Evolutionary conservation across 768 basidiomycete species (phyloP).

Genomic region (Amanita pseudoporphyria): DNA sequence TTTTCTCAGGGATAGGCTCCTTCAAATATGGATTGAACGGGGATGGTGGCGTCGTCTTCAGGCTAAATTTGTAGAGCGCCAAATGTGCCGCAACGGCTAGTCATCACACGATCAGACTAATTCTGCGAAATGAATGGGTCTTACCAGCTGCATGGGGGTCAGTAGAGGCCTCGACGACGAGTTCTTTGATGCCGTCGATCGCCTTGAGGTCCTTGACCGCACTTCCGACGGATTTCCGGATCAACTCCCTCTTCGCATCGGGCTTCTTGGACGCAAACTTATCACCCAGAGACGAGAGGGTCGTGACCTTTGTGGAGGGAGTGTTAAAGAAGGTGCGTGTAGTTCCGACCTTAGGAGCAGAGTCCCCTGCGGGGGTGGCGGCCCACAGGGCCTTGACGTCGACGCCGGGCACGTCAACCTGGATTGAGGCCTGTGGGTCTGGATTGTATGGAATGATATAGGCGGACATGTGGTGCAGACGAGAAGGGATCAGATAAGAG

Average conservation of each 20-base stretch:
- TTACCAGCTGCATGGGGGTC: constrained; percentile 76
- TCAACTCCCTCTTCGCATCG: constrained; percentile 47
- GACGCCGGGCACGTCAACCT: constrained; percentile 23
- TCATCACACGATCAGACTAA: not conserved
- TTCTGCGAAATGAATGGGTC: constrained; percentile 10
- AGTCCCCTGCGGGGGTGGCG: constrained; percentile 35
- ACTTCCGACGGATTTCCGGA: constrained; percentile 62
- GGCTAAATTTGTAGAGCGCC: constrained; percentile 63
- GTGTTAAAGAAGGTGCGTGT: constrained; percentile 57
- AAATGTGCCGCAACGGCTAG: constrained; percentile 73
- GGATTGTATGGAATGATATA: constrained; percentile 53
- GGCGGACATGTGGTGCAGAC: constrained; percentile 39
- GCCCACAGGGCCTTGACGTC: constrained; percentile 45
- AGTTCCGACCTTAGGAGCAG: constrained; percentile 50
- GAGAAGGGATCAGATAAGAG: constrained; percentile 8
- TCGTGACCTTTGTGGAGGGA: constrained; percentile 36
- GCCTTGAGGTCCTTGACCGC: constrained; percentile 62
- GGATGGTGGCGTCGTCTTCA: constrained; percentile 68
- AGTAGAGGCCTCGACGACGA: constrained; percentile 49
- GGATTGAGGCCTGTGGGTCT: constrained; percentile 17
- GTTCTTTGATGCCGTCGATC: constrained; percentile 52
- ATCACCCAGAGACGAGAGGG: constrained; percentile 51
- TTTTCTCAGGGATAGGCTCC: constrained; percentile 39
- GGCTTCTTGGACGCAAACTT: constrained; percentile 36
- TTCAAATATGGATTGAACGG: constrained; percentile 52